Evolutionary conservation across 176 grass and related monocot species (phyloP).

Genomic region (Oryza officinalis): DNA sequence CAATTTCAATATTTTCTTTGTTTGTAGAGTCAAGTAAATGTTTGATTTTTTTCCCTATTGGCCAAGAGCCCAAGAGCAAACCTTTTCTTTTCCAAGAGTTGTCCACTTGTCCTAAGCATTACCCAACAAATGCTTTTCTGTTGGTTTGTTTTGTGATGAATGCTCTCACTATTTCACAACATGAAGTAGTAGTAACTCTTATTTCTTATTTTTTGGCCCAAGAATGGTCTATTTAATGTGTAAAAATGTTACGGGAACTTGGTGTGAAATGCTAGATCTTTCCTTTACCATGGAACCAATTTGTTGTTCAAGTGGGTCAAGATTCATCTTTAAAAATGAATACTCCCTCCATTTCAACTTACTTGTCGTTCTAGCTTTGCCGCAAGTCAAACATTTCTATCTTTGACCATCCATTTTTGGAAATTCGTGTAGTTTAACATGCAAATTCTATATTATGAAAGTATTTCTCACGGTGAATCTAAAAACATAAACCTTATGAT

Average conservation of each 20-base stretch:
- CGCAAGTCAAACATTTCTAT: too few relatives aligned
- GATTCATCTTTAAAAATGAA: slow-evolving; percentile 13
- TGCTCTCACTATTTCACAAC: background rate
- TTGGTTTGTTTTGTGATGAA: background rate
- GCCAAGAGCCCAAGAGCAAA: background rate
- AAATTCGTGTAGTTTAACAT: too few relatives aligned
- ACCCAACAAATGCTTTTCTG: background rate
- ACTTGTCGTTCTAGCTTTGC: too few relatives aligned
- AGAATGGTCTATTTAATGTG: background rate
- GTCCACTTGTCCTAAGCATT: background rate
- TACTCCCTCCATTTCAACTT: background rate
- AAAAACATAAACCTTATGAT: too few relatives aligned
- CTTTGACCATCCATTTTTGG: too few relatives aligned
- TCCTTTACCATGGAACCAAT: background rate
- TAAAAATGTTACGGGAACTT: background rate
- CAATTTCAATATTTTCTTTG: background rate
- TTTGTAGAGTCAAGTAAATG: background rate
- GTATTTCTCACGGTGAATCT: too few relatives aligned
- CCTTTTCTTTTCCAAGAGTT: background rate
- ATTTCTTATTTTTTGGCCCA: background rate
- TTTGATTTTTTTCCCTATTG: background rate
- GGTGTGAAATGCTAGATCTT: background rate
- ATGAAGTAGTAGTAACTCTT: background rate
- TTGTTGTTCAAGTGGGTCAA: background rate
- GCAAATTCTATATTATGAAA: too few relatives aligned